These are phyloP conservation scores for Melaleuca quinquenervia DNA, from an alignment of 345 rosid species.

Conservation along the genomic window DNA sequence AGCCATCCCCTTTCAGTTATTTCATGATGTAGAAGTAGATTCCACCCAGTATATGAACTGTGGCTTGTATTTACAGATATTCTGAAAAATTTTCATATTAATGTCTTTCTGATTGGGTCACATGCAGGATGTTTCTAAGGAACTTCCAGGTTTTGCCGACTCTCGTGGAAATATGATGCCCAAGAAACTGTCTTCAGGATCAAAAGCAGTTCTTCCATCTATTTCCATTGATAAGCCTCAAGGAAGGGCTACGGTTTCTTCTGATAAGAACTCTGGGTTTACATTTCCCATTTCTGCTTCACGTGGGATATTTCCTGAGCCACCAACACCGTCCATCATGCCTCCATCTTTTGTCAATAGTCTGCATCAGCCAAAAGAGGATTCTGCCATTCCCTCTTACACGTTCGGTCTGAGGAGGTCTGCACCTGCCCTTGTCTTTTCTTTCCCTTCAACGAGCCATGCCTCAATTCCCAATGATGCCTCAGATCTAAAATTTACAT, in stretches of 20 bases:
- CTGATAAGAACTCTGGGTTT: constrained; percentile 42
- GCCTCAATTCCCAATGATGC: constrained; percentile 16
- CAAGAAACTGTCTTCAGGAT: constrained; percentile 33
- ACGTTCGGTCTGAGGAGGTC: constrained; percentile 38
- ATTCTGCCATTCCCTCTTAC: constrained; percentile 37
- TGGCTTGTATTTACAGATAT: not conserved
- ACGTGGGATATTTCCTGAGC: constrained; percentile 48
- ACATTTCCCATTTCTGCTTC: constrained; percentile 62
- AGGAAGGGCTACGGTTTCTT: constrained; percentile 36
- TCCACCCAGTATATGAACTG: not conserved
- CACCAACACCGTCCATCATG: constrained; percentile 72
- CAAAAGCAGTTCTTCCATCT: constrained; percentile 44
- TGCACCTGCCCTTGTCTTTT: constrained; percentile 35
- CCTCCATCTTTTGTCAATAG: constrained; percentile 28
- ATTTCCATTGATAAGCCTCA: constrained; percentile 46
- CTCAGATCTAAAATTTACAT: constrained; percentile 45
- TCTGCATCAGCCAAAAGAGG: constrained; percentile 23
- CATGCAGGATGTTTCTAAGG: constrained; percentile 29
- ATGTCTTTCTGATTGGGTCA: constrained; percentile 3
- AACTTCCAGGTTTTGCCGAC: constrained; percentile 12
- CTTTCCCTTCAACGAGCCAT: constrained; percentile 57
- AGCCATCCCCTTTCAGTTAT: not conserved
- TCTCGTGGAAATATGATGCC: constrained; percentile 11
- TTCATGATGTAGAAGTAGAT: not conserved
- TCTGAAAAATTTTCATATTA: not conserved